Base-by-base conservation (phyloP, 75 land plant genomes). In the Pseudotsuga menziesii region DNA sequence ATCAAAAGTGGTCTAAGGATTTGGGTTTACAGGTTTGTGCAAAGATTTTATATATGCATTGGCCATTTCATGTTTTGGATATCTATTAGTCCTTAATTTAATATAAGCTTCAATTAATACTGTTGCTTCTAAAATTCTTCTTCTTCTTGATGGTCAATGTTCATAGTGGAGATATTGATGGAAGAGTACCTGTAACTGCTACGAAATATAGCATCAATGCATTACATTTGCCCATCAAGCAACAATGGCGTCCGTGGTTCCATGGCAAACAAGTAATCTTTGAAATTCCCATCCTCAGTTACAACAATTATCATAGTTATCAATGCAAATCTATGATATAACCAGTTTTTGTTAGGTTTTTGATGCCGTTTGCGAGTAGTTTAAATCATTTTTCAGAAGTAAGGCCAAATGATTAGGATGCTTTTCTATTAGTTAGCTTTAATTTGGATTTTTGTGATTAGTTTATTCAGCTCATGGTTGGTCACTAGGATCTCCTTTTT, bases 151-250 rank as follows among this genome's bases (percentile, higher is more conserved):
- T 60, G 71, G 32, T 6, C 25, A 8, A 25, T 75, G n/a, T 14
- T n/a, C 12, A 36, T 82, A 90, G 92, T 76, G 92, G 92, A 41
- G 92, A 90, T 72, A 63, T 86, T 48, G 92, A 90, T 80, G 90
- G 87, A 1, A 79, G 89, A 64, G 86, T 88, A 13, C 92, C 92
- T 20, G 84, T 88, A 8, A 83, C 81, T 27, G 83, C 83, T 4
- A 74, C 92, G 4, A 83, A 89, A 77, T 85, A 85, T 59, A 80
- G 86, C 27, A 55, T 88, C 2, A 80, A 87, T 41, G 66, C 82
- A 48, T 76, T 90, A 15, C 74, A 78, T 8, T 76, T 90, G n/a
- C 78, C 86, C 13, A 39, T 88, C 27, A 78, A 63, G 7, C n/a
- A 74, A 16, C 67, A 80, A 6, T 90, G 90, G 90, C 82, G 58